A percentile compares a stretch with the other conserved stretches of the same genome.
Conservation (phyloP, 305 asterid species). For the Nicotiana rustica region DNA sequence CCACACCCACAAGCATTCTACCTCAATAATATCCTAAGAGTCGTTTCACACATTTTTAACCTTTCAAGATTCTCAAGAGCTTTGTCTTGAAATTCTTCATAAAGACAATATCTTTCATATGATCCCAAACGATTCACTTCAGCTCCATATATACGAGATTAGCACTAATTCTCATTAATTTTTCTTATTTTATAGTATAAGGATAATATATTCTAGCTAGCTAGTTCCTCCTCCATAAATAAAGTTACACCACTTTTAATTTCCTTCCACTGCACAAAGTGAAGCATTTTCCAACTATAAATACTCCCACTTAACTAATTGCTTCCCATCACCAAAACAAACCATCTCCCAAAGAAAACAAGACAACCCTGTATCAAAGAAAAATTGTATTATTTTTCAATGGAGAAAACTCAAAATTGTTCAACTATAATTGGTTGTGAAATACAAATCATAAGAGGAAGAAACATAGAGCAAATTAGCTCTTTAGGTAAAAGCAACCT, state of each 20-base stretch:
- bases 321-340: slow-evolving; percentile 36
- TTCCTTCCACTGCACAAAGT: slow-evolving; percentile 27
- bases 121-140: not conserved
- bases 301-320: slow-evolving; percentile 24
- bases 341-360: not conserved
- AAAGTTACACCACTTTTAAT: slow-evolving; percentile 36
- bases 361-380: not conserved
- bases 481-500: slow-evolving; percentile 37
- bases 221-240: not conserved
- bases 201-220: not conserved
- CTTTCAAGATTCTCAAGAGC: slow-evolving; percentile 48
- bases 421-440: slow-evolving; percentile 45
- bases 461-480: slow-evolving; percentile 44
- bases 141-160: slow-evolving; percentile 9
- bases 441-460: slow-evolving; percentile 53
- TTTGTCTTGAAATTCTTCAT: slow-evolving; percentile 11
- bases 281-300: slow-evolving; percentile 34
- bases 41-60: slow-evolving; percentile 32
- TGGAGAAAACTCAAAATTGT: slow-evolving; percentile 41
- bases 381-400: not conserved
- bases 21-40: slow-evolving; percentile 34
- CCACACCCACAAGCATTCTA: not conserved
- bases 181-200: no score
- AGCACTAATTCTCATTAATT: slow-evolving; percentile 17
- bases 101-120: slow-evolving; percentile 32